phyloP scores from a whole-genome alignment of 2,329 filamentous ascomycete species.

The Fusarium citri region DNA sequence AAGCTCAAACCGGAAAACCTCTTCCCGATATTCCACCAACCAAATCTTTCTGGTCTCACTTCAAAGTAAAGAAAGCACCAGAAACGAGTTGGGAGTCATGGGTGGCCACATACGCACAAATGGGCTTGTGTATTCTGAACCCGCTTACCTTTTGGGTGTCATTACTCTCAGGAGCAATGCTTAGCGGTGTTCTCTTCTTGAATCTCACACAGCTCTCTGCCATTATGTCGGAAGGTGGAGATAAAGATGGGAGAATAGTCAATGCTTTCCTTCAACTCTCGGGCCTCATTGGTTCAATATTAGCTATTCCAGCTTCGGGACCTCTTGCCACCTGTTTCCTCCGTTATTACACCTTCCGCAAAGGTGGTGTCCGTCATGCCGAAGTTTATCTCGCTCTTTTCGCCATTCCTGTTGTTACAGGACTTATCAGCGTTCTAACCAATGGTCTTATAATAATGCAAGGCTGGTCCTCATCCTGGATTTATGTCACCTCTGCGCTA shows the following conservation, averaged over 20 bases:
- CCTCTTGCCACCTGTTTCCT: constrained; percentile 32
- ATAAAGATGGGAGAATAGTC: background rate
- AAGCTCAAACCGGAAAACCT: background rate
- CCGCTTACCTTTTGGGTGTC: constrained; percentile 40
- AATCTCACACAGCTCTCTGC: constrained; percentile 17
- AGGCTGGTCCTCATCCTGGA: constrained; percentile 1
- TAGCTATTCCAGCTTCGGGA: constrained; percentile 17
- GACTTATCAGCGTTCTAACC: constrained; percentile 3
- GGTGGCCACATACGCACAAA: constrained; percentile 32
- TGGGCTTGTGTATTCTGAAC: constrained; percentile 35
- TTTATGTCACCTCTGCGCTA: constrained; percentile 20
- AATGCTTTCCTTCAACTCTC: constrained; percentile 3
- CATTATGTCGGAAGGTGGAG: background rate
- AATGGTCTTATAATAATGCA: constrained; percentile 19
- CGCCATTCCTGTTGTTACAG: constrained; percentile 9
- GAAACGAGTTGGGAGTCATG: constrained; percentile 15
- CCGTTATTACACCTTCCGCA: constrained; percentile 5
- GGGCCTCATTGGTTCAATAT: constrained; percentile 9
- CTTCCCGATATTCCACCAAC: constrained; percentile 10
- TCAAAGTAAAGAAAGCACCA: constrained; percentile 16
- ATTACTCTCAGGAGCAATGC: constrained; percentile 24
- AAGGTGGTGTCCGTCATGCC: constrained; percentile 31
- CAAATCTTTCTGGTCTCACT: background rate
- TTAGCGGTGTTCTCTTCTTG: constrained; percentile 27
- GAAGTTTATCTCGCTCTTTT: constrained; percentile 27